Base-by-base conservation (phyloP, 345 rosid genomes). In the Crucihimalaya himalaica region DNA sequence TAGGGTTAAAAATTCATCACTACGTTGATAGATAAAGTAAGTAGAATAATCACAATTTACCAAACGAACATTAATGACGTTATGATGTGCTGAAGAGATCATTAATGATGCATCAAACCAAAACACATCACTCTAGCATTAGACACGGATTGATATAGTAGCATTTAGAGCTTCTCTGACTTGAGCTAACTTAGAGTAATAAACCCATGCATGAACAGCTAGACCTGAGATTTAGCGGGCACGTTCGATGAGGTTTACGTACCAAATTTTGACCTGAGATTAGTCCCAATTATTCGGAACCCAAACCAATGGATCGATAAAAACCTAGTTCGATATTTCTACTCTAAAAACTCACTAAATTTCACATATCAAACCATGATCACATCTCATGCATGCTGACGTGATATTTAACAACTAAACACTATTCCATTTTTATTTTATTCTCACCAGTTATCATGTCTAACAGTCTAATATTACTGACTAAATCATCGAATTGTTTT, bases 1-100 rank as follows among this genome's bases (percentile, higher is more conserved):
- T 54, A 54, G 52, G 52, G 63, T 28, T 28, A 40, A 68, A 54
- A 68, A 3, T 37, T 53, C 39, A 27, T 8, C 19, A 46, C 51
- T 46, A 46, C 5, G 18, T 18, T 18, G 4, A 8, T 46, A 16
- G 51, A 18, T 46, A 37, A 18, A 46, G 50, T 46, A 7, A 16
- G 51, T 46, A 46, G 12, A 46, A 46, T 46, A 46, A 46, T 16
- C 12, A 46, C 18, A 46, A 8, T 8, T 46, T 46, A 0, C 5
- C 51, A 3, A 16, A 8, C 23, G 51, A 46, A 46, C 20, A 46
- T 16, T 46, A 46, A 18, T 46, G 51, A 46, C 51, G 51, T 35
- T 35, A 13, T 35, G 40, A 35, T 35, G 40, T 46, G 51, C 0
- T 16, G 25, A 16, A 46, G 55, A 51, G 29, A 21, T 8, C 55